These are phyloP conservation scores for Lignosus rhinocerotis DNA, from an alignment of 1,284 basidiomycete genomes.

Conservation along the genomic window DNA sequence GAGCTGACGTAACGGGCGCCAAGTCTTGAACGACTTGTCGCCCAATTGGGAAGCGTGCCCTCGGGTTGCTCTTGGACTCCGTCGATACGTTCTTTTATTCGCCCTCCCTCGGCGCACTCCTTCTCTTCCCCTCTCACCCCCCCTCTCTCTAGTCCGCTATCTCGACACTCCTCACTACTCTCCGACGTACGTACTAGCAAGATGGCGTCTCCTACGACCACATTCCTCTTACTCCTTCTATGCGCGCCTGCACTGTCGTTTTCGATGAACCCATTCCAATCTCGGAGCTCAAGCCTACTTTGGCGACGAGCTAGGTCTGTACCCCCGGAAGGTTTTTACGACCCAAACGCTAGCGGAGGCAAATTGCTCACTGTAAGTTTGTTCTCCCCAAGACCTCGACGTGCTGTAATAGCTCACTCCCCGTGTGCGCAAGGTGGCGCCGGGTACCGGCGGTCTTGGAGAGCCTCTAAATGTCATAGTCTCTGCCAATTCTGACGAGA, in stretches of 20 bases:
- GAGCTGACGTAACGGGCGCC: not conserved
- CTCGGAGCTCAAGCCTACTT: constrained; percentile 22
- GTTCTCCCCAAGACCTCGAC: not conserved
- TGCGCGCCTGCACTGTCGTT: constrained; percentile 26
- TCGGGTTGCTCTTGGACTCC: constrained; percentile 5
- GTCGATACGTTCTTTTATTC: constrained; percentile 20
- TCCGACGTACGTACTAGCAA: constrained; percentile 24
- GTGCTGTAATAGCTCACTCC: not conserved
- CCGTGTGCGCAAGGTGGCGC: constrained; percentile 10
- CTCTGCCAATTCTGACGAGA: constrained; percentile 75
- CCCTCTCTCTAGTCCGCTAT: too few species aligned
- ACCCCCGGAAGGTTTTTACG: constrained; percentile 45
- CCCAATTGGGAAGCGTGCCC: not conserved
- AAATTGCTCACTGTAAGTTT: constrained; percentile 48
- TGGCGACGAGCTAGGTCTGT: constrained; percentile 24
- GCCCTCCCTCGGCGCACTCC: not conserved
- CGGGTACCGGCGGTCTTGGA: constrained; percentile 75
- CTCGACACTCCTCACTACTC: not conserved
- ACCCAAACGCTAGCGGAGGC: constrained; percentile 44
- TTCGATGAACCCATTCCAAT: constrained; percentile 10
- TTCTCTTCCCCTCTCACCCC: too few species aligned
- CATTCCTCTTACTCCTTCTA: constrained; percentile 29
- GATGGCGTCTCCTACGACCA: constrained; percentile 28
- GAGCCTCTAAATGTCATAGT: constrained; percentile 92
- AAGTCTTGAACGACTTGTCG: not conserved